phyloP scores from a whole-genome alignment of 2,329 filamentous ascomycete genomes.

The Triangularia verruculosa region DNA sequence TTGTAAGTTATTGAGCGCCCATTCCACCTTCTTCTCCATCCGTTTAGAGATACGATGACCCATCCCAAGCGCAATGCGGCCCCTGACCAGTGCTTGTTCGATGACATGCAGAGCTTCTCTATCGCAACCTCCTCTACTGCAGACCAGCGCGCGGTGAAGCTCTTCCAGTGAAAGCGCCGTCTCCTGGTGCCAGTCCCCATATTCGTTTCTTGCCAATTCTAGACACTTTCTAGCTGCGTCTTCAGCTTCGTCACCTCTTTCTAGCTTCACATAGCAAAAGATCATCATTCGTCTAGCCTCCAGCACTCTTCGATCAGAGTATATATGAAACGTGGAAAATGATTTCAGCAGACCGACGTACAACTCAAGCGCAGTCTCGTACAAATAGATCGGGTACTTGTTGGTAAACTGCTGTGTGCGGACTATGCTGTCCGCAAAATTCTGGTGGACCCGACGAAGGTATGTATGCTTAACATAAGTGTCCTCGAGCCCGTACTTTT shows the following conservation, averaged over 20 bases:
- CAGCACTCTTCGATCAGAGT: slow-evolving; percentile 1
- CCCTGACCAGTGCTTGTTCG: not conserved
- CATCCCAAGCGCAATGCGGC: not conserved
- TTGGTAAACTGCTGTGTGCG: not conserved
- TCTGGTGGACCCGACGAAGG: not conserved
- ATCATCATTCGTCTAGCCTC: slow-evolving; percentile 1
- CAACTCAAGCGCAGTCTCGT: not conserved
- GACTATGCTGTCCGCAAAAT: not conserved
- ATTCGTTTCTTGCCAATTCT: not conserved
- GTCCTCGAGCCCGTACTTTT: not conserved
- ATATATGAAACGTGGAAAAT: not conserved
- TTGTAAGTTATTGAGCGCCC: not conserved
- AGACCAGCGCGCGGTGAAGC: not conserved
- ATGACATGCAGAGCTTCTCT: not conserved
- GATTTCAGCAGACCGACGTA: not conserved
- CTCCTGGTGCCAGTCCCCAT: slow-evolving; percentile 7
- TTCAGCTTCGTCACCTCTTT: slow-evolving; percentile 3
- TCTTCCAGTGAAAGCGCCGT: not conserved
- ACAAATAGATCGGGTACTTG: not conserved
- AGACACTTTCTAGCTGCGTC: not conserved
- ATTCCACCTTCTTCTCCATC: not conserved
- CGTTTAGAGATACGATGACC: not conserved
- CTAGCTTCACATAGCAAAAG: not conserved
- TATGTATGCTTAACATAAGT: not conserved
- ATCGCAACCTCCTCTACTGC: not conserved